Evolutionary conservation across 1,139 yeast genomes (phyloP).

Genomic region (Candida tropicalis): DNA sequence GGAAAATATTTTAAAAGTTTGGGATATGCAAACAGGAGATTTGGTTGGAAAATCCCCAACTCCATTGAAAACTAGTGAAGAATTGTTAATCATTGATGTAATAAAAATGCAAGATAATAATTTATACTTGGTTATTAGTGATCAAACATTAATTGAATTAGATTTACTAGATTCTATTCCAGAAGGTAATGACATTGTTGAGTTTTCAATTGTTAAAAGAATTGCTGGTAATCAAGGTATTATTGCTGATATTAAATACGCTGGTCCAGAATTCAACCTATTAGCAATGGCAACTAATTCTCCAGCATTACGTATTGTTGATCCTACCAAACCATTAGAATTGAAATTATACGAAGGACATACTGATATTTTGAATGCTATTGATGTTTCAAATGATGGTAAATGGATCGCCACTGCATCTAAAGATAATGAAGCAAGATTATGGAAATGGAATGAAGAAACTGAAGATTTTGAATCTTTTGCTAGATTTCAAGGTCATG

Average conservation of each 20-base stretch:
- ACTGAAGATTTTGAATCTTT: conserved; percentile 49
- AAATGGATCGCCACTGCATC: conserved; percentile 89
- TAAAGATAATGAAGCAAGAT: conserved; percentile 82
- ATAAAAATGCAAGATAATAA: conserved; percentile 30
- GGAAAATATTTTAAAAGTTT: conserved; percentile 62
- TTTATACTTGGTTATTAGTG: conserved; percentile 62
- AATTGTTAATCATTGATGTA: conserved; percentile 65
- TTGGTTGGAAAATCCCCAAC: conserved; percentile 48
- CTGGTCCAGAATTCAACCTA: conserved; percentile 59
- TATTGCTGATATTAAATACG: conserved; percentile 81
- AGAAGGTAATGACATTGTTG: conserved; percentile 17
- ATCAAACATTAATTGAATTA: conserved; percentile 73
- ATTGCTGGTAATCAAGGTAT: conserved; percentile 97
- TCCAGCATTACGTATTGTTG: conserved; percentile 79
- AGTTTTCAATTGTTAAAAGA: conserved; percentile 49
- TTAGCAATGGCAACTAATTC: conserved; percentile 93
- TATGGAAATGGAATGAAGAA: conserved; percentile 68
- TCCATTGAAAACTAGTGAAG: conserved; percentile 65
- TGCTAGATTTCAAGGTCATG: conserved; percentile 80
- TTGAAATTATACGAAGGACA: conserved; percentile 77
- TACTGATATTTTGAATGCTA: conserved; percentile 76
- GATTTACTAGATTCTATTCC: conserved; percentile 29
- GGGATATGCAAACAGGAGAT: conserved; percentile 49
- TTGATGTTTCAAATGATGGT: conserved; percentile 81
- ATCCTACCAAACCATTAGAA: conserved; percentile 59